Percentiles rank a stretch among this genome's conserved stretches.
These are phyloP conservation scores for Papiliotrema fonsecae DNA, from an alignment of 1,284 basidiomycete species.

Conservation along the genomic window DNA sequence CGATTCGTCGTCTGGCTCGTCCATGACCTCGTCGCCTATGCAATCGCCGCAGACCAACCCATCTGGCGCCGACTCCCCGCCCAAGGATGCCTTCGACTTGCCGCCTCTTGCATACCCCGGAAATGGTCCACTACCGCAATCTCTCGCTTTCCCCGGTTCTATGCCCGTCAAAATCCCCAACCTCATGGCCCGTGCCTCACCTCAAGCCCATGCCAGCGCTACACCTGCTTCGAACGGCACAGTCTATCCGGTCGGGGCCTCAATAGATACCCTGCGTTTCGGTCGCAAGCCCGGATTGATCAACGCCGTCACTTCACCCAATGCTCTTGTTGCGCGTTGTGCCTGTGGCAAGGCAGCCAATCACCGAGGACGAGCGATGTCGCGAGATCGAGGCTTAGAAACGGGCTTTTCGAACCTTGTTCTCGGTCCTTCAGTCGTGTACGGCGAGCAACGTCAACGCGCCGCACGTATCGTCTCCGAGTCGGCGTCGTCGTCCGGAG, in stretches of 20 bases:
- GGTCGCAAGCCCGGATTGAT: constrained; percentile 39
- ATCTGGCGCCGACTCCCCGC: constrained; percentile 33
- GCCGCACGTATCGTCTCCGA: constrained; percentile 23
- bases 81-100: constrained; percentile 39
- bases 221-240: constrained; percentile 17
- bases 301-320: constrained; percentile 42
- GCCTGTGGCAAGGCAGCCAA: constrained; percentile 39
- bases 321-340: constrained; percentile 38
- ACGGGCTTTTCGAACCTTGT: constrained; percentile 29
- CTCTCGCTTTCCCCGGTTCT: constrained; percentile 21
- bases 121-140: constrained; percentile 1
- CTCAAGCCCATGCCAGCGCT: constrained; percentile 1
- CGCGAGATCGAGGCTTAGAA: constrained; percentile 28
- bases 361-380: constrained; percentile 24
- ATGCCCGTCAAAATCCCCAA: constrained; percentile 42
- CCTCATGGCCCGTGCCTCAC: constrained; percentile 12
- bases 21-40: constrained; percentile 37
- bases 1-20: constrained; percentile 15
- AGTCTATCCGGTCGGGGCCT: constrained; percentile 24
- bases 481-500: constrained; percentile 3
- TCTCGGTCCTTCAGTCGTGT: constrained; percentile 25
- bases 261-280: constrained; percentile 43
- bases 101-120: constrained; percentile 42
- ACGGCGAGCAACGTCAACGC: constrained; percentile 9
- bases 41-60: constrained; percentile 40